Evolutionary conservation across 768 basidiomycete species (phyloP), one percentile per base, ranked within the genome.

Genomic region (Lactifluus subvellereus): DNA sequence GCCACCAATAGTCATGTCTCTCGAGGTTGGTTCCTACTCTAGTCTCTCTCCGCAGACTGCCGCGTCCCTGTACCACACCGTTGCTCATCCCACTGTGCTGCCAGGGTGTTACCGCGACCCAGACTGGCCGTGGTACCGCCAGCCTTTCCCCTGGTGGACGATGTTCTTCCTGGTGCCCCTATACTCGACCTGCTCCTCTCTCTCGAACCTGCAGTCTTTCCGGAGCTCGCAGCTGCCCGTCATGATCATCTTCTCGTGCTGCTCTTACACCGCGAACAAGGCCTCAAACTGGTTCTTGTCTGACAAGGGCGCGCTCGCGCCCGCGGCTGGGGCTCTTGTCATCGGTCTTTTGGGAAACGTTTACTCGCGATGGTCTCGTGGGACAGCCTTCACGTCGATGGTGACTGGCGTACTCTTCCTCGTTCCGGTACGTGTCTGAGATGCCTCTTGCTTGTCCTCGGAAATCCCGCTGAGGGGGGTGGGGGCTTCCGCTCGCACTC

Each of bases 371-470:
- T 73, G 87, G 18, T 77, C 86, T 61, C 79, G 85, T 33, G 91
- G 90, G 57, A 92, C 90, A 2, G 90, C 92, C 3, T 94, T 94
- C 72, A 91, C 90, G 0, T 84, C 87, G 11, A 94, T 93, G 89
- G 88, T 93, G n/a, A 89, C 91, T 2, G 89, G 89, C n/a, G 87
- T 95, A n/a, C 74, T 93, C 53, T 93, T 94, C 73, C 77, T 94
- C 22, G 91, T 94, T 11, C 91, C 92, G 52, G 92, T 93, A 72
- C 72, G 89, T 76, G 22, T 18, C 30, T 57, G 33, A 57, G 43
- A n/a, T 27, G 18, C 49, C 9, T 35, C 59, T 16, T 52, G 38
- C 20, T 42, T 32, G 60, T 37, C 14, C 60, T 49, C 32, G 50
- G 20, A 10, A 10, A 20, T 52, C 47, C 54, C 42, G 7, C 63